Conservation (phyloP, 306 rosid species). For the Vicia villosa region DNA sequence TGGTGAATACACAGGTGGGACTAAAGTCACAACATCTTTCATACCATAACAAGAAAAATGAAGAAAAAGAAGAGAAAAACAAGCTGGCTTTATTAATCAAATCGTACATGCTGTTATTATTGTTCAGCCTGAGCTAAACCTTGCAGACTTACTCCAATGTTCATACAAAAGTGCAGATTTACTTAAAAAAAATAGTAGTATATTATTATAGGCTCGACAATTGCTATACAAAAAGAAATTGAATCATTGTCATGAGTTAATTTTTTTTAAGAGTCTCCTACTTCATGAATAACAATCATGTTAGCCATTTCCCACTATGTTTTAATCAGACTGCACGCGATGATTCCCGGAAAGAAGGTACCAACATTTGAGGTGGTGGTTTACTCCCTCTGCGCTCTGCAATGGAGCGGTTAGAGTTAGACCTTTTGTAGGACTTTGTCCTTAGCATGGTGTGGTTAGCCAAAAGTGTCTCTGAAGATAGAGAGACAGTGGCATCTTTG, state of each 20-base stretch:
- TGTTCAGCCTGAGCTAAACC: constrained; percentile 16
- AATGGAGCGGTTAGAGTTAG: constrained; percentile 52
- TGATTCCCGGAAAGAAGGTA: constrained; percentile 60
- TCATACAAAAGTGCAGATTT: constrained; percentile 13
- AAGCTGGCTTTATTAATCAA: too few relatives aligned
- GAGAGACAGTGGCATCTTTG: constrained; percentile 46
- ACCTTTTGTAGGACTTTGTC: constrained; percentile 42
- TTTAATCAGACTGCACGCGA: constrained; percentile 45
- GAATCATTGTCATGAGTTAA: constrained; percentile 18
- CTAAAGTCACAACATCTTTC: constrained; percentile 1
- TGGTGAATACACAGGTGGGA: constrained; percentile 69
- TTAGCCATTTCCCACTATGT: constrained; percentile 41
- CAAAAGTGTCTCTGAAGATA: constrained; percentile 49
- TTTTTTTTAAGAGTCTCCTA: constrained; percentile 3
- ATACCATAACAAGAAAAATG: constrained; percentile 16
- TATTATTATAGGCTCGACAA: constrained; percentile 32
- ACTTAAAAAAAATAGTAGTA: constrained; percentile 20
- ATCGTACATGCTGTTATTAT: constrained; percentile 24
- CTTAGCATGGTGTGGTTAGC: constrained; percentile 37
- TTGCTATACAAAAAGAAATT: constrained; percentile 24
- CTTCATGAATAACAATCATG: constrained; percentile 25
- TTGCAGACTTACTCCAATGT: constrained; percentile 28
- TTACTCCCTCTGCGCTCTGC: constrained; percentile 94
- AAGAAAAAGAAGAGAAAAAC: not conserved
- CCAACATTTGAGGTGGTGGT: constrained; percentile 79